Conservation (phyloP, 768 basidiomycete genomes). For the Tricholoma matsutake region DNA sequence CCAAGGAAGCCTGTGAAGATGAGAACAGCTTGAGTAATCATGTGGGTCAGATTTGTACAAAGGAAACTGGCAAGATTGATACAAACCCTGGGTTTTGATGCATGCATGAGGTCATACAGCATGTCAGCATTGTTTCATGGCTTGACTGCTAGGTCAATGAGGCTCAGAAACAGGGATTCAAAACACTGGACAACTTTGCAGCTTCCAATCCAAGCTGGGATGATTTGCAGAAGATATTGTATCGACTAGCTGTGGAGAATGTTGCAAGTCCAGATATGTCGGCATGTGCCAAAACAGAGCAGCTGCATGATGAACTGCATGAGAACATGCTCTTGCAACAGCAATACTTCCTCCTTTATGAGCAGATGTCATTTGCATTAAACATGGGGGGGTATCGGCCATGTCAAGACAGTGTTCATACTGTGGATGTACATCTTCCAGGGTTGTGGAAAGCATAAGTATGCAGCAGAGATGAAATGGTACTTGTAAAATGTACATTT, state of each 20-base stretch:
- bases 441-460: conserved; percentile 15
- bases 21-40: conserved; percentile 17
- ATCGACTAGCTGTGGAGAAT: conserved; percentile 22
- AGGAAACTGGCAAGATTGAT: conserved; percentile 28
- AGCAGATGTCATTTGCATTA: conserved; percentile 30
- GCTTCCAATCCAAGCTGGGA: conserved; percentile 24
- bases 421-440: conserved; percentile 13
- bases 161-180: not conserved
- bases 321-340: conserved; percentile 32
- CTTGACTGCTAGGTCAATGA: conserved; percentile 30
- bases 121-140: conserved; percentile 21
- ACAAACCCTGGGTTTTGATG: conserved; percentile 32
- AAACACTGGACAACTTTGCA: conserved; percentile 26
- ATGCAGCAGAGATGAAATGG: conserved; percentile 10
- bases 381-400: conserved; percentile 14
- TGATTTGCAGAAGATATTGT: conserved; percentile 17
- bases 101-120: conserved; percentile 33
- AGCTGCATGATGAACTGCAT: conserved; percentile 24
- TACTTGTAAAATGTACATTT: conserved; percentile 8
- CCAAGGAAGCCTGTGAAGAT: conserved; percentile 13
- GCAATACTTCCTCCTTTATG: conserved; percentile 36
- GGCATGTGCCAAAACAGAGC: not conserved
- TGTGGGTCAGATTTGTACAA: conserved; percentile 22
- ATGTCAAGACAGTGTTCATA: conserved; percentile 6
- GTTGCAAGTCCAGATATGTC: conserved; percentile 11